Conservation (phyloP, 228 moss, liverwort and hornwort species). For the Sphagnum magellanicum region DNA sequence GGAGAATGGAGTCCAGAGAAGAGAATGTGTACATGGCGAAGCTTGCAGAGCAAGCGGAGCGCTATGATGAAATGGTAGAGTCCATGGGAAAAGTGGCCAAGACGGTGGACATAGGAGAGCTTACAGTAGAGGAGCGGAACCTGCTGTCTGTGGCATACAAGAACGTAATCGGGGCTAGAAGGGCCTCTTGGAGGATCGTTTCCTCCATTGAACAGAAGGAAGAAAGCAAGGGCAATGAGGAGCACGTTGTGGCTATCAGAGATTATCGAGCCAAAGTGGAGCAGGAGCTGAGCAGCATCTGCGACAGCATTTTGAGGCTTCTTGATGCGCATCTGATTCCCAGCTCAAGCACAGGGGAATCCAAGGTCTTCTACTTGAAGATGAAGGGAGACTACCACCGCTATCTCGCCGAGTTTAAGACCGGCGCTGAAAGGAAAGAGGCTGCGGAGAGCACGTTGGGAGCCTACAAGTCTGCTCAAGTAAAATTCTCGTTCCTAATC, state of each 20-base stretch:
- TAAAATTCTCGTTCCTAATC: background rate
- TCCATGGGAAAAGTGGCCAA: slow-evolving; percentile 14
- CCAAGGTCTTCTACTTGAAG: slow-evolving; percentile 11
- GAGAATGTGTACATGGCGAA: slow-evolving; percentile 17
- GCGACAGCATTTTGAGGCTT: slow-evolving; percentile 7
- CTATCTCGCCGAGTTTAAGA: slow-evolving; percentile 10
- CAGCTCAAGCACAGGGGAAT: slow-evolving; percentile 6
- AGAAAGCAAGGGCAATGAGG: slow-evolving; percentile 12
- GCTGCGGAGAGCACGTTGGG: slow-evolving; percentile 5
- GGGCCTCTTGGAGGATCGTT: slow-evolving; percentile 12
- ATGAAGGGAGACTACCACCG: slow-evolving; percentile 14
- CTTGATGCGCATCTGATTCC: slow-evolving; percentile 13
- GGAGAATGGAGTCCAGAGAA: slow-evolving; percentile 3
- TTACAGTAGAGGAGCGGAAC: slow-evolving; percentile 11
- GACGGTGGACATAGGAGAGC: slow-evolving; percentile 7
- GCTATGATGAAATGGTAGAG: slow-evolving; percentile 13
- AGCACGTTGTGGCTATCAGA: slow-evolving; percentile 8
- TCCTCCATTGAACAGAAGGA: slow-evolving; percentile 12
- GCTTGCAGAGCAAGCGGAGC: slow-evolving; percentile 13
- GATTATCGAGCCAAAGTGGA: slow-evolving; percentile 12
- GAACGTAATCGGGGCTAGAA: slow-evolving; percentile 11
- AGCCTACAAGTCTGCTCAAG: slow-evolving; percentile 14
- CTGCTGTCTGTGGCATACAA: slow-evolving; percentile 9
- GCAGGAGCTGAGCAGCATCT: slow-evolving; percentile 10
- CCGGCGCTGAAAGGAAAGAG: slow-evolving; percentile 10